Base-by-base conservation (phyloP, 768 basidiomycete genomes). In the Dioszegia hungarica region DNA sequence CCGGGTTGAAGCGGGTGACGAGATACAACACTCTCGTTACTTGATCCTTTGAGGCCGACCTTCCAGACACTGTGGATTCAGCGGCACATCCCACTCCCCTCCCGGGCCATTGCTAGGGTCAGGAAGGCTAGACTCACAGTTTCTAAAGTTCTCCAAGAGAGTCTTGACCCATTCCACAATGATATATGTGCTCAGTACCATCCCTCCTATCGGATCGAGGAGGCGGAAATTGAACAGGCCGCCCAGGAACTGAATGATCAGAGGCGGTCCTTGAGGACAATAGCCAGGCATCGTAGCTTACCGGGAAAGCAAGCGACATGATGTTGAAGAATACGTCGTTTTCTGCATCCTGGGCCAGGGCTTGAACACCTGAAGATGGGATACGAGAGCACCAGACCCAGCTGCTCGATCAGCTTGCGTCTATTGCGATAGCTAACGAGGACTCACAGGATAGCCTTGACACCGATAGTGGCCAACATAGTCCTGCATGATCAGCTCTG, bases 311-410 rank as follows among this genome's bases (percentile, higher is more conserved):
- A 6, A 79, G 64, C 11, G 78, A 78, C 66, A 79, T 77, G 28
- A 72, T 60, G 62, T 79, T 79, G 73, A 79, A 77, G 25, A 72
- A 71, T 1, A 76, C 75, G 54, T 79, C 78, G 54, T 78, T 78
- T 62, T 78, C 74, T 2, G 78, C 78, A 51, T 79, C 78, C 53
- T 79, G 78, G 15, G 77, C 75, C 12, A 79, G 58, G 14, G 78
- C 78, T 59, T 76, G 69, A 2, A 77, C 75, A 0, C 68, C 66
- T 0, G 74, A 72, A 1, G 70, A 72, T 6, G 72, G 72, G 29
- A 75, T 75, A 12, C 65, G 54, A 14, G 72, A 66, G 41, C 74
- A 75, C 74, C 74, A 75, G 5, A 69, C 44, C 72, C 72, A 75
- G 15, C 72, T 74, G 44, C 0, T 6, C 1, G 1, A 25, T 37